These are phyloP conservation scores for Orbilia blumenaviensis DNA, from an alignment of 2,329 filamentous ascomycete species.

Conservation along the genomic window DNA sequence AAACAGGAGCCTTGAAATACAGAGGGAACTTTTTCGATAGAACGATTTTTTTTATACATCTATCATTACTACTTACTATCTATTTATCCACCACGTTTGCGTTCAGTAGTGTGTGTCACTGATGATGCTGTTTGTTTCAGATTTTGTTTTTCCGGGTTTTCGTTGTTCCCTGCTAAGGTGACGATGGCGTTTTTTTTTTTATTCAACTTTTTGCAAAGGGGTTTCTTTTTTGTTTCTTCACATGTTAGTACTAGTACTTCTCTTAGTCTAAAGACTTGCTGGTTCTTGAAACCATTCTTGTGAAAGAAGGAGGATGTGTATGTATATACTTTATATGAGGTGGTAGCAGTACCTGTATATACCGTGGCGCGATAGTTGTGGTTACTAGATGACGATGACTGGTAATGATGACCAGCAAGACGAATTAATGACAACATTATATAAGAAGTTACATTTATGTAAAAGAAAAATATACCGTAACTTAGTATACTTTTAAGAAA, in stretches of 20 bases:
- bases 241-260: not conserved
- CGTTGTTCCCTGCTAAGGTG: constrained; percentile 1
- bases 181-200: constrained; percentile 14
- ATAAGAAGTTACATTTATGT: too few species aligned
- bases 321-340: too few species aligned
- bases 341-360: too few species aligned
- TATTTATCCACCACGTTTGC: not conserved
- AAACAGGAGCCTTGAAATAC: constrained; percentile 17
- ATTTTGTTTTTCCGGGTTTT: too few species aligned
- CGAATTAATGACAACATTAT: too few species aligned
- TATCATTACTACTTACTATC: constrained; percentile 8
- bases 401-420: too few species aligned
- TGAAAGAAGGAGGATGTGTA: not conserved
- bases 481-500: too few species aligned
- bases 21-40: constrained; percentile 23
- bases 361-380: too few species aligned
- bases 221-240: not conserved
- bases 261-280: constrained; percentile 2
- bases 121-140: too few species aligned
- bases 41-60: constrained; percentile 16
- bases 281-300: not conserved
- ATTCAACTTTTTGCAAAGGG: constrained; percentile 7
- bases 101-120: not conserved
- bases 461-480: too few species aligned
- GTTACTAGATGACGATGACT: too few species aligned